Evolutionary conservation across 306 rosid species (phyloP), one percentile per base, ranked within the genome.

Genomic region (Cucurbita ficifolia): DNA sequence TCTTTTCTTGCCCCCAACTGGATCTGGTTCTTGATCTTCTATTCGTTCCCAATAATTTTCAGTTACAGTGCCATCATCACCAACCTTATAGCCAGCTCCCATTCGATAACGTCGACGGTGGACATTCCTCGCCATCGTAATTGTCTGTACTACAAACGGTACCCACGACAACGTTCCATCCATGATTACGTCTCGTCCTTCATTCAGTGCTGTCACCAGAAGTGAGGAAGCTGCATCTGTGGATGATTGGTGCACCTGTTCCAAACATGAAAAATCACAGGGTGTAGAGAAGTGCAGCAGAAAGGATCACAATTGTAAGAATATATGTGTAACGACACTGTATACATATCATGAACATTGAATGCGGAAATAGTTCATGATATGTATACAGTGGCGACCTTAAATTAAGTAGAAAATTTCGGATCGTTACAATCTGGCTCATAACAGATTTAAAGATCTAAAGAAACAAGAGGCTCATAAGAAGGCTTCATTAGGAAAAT

Each of bases 111-210:
- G 96, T 21, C 90, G 92, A 19, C 99, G 96, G 39, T 95, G 99
- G 62, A 91, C 97, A 64, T 89, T 91, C 80, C 97, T 84, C 11
- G 97, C 88, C 96, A 94, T 91, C 49, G 99, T 89, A 75, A 94
- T 84, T 29, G 99, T 95, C 76, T 91, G 99, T 68, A 95, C 96
- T 56, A 95, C 99, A 77, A 95, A 95, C 69, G 97, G 97, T 11
- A 79, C 80, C 99, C 99, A 95, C 17, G 99, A 95, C 58, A 95
- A 88, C 24, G 99, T 95, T 48, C 99, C 99, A 75, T 95, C 99
- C 97, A 95, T 95, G 59, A 91, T 89, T 50, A 91, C 99, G 61
- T 91, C 96, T 62, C 99, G 45, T 62, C 99, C 99, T 77, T 95
- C 97, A 46, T 93, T 93, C 24, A 93, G 81, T 39, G 96, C 98